A percentile compares a stretch with the other conserved stretches of the same genome.
Conservation (phyloP, 345 rosid species). For the Luvunga scandens region DNA sequence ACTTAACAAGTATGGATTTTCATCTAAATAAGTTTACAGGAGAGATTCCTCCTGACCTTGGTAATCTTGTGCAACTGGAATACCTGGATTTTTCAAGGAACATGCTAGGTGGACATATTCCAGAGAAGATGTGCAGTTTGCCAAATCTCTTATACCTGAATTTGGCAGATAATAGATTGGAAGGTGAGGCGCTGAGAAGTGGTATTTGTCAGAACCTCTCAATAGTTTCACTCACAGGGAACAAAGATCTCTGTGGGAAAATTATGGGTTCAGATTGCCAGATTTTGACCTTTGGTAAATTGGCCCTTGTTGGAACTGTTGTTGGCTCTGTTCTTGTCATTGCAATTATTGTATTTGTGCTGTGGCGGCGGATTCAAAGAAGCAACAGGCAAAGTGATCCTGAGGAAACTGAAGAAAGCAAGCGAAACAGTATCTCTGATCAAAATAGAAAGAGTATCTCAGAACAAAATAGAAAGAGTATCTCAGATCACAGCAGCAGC, state of each 20-base stretch:
- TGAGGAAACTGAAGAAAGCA: slow-evolving; percentile 46
- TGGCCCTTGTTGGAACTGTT: slow-evolving; percentile 36
- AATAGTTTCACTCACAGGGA: slow-evolving; percentile 45
- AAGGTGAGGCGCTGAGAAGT: slow-evolving; percentile 33
- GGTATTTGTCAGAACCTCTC: slow-evolving; percentile 67
- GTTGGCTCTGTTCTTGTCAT: slow-evolving; percentile 39
- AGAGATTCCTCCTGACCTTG: slow-evolving; percentile 56
- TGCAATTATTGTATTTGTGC: slow-evolving; percentile 27
- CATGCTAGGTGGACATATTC: slow-evolving; percentile 58
- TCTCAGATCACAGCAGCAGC: slow-evolving; percentile 63
- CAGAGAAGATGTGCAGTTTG: slow-evolving; percentile 51
- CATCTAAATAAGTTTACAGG: slow-evolving; percentile 61
- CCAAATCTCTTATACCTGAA: slow-evolving; percentile 42
- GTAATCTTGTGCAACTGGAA: slow-evolving; percentile 62
- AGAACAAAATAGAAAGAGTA: too few relatives aligned
- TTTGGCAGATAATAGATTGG: neutral
- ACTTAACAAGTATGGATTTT: slow-evolving; percentile 63
- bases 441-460: too few relatives aligned
- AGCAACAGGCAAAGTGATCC: slow-evolving; percentile 32
- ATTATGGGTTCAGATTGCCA: slow-evolving; percentile 46
- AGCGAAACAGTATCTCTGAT: neutral
- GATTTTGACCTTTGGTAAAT: slow-evolving; percentile 29
- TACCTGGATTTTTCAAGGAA: slow-evolving; percentile 64
- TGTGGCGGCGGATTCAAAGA: slow-evolving; percentile 53
- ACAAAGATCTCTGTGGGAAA: slow-evolving; percentile 62